Base-by-base conservation (phyloP, 1,139 yeast species). In the Diutina pseudorugosa region DNA sequence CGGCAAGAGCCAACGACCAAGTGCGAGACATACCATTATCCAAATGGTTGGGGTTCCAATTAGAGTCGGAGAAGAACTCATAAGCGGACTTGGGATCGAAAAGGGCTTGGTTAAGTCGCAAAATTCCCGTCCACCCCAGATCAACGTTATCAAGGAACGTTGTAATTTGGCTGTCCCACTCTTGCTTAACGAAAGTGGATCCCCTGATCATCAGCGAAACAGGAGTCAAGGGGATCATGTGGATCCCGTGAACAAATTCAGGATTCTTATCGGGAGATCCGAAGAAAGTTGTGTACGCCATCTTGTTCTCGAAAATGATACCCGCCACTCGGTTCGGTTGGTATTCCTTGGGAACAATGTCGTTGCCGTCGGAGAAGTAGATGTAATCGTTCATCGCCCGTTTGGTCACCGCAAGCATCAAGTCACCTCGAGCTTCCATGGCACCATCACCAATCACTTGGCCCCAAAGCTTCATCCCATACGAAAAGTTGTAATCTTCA, bases 161-260 rank as follows among this genome's bases (percentile, higher is more conserved):
- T 3, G 74, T 65, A 21, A 86, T 65, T 59, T 70, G 70, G 53
- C 73, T 71, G 16, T 73, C 71, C 97, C 96, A 93, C 69, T 93
- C 98, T 67, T 90, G 82, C 58, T 72, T 61, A 18, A 85, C 95
- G 66, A 82, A 93, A 1, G 72, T 67, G 1, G 90, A 79, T 5
- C 75, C 72, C 65, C 98, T 78, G 48, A 90, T 76, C 57, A 77
- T 82, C 0, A 94, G 82, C 16, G 96, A 84, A 16, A 87, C 81
- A 0, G 97, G 93, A 0, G 96, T 89, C 51, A 88, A 72, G 23
- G 98, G 96, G 55, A 93, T 75, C 84, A 94, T 93, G 65, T 93
- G 98, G 57, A 93, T 91, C 63, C 97, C 96, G 62, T 91, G 98
- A 53, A 93, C 90, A 65, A 85, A 93, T 66, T 91, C 93, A 14